phyloP scores from a whole-genome alignment of 495 filamentous ascomycete genomes.

The Neurospora sp. region DNA sequence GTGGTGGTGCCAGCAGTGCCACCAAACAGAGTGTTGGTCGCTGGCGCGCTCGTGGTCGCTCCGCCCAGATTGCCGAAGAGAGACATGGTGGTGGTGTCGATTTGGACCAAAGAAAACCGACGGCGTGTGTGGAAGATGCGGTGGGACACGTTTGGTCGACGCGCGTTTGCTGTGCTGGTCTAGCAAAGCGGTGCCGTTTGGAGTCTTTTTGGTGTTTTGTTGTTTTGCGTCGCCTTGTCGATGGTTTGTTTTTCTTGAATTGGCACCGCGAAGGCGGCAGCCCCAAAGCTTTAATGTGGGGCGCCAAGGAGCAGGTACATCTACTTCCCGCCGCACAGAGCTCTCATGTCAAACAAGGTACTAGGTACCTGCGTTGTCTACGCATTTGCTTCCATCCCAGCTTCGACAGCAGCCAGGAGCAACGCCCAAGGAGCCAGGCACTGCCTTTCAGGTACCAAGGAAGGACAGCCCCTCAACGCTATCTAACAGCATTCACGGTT shows the following conservation, averaged over 20 bases:
- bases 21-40: neutral
- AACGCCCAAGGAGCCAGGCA: neutral
- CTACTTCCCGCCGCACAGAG: neutral
- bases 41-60: constrained; percentile 1
- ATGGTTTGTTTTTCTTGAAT: neutral
- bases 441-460: neutral
- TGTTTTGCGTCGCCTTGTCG: neutral
- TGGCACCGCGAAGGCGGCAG: neutral
- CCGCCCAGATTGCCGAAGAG: constrained; percentile 6
- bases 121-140: neutral
- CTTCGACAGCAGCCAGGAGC: neutral
- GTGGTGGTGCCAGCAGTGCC: neutral
- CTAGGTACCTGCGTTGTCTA: neutral
- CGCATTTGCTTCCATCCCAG: neutral
- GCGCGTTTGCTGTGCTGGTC: constrained; percentile 1
- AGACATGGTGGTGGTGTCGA: constrained; percentile 5
- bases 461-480: neutral
- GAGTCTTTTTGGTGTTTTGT: constrained; percentile 5
- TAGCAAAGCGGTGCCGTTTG: neutral
- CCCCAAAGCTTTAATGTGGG: constrained; percentile 1
- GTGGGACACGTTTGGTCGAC: constrained; percentile 1
- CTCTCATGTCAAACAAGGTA: neutral
- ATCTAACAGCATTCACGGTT: neutral
- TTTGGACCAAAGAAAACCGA: neutral
- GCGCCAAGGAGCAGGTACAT: neutral